phyloP scores from a whole-genome alignment of 2,329 filamentous ascomycete species.

The Leptosphaerulina australis region DNA sequence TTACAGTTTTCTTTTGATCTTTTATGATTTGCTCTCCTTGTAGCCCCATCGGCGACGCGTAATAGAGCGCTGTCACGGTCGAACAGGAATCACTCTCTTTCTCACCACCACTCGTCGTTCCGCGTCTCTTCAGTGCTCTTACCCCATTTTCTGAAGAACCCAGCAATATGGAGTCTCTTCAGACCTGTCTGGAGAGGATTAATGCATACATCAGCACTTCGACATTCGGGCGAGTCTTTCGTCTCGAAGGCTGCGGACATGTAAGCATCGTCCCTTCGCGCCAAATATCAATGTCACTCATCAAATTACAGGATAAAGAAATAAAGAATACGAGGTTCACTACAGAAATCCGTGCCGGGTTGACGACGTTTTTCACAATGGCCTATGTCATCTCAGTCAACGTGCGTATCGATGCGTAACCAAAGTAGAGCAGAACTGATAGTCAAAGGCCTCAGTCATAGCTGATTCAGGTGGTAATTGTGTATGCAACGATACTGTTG shows the following conservation, averaged over 20 bases:
- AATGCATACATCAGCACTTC: slow-evolving; percentile 39
- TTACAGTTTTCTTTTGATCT: slow-evolving; percentile 2
- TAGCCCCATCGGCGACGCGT: background rate
- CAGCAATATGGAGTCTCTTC: slow-evolving; percentile 33
- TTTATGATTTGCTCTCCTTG: background rate
- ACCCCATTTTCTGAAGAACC: background rate
- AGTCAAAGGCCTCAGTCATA: slow-evolving; percentile 44
- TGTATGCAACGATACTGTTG: slow-evolving; percentile 61
- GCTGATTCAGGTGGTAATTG: slow-evolving; percentile 74
- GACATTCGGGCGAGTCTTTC: slow-evolving; percentile 61
- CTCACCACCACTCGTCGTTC: background rate
- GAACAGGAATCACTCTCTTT: slow-evolving; percentile 7
- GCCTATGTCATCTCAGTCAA: slow-evolving; percentile 43
- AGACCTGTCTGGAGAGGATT: slow-evolving; percentile 25
- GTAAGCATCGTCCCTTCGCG: slow-evolving; percentile 57
- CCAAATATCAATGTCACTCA: slow-evolving; percentile 13
- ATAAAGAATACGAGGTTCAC: slow-evolving; percentile 79
- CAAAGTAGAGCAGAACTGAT: slow-evolving; percentile 17
- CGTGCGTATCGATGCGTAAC: slow-evolving; percentile 16
- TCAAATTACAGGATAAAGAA: slow-evolving; percentile 63
- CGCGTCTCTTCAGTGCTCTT: background rate
- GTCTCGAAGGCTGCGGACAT: slow-evolving; percentile 81
- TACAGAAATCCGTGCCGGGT: slow-evolving; percentile 80
- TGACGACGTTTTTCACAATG: slow-evolving; percentile 70
- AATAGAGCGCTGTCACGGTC: slow-evolving; percentile 4